Conservation (phyloP, 139 green algal genomes). For the Zygnema circumcarinatum region DNA sequence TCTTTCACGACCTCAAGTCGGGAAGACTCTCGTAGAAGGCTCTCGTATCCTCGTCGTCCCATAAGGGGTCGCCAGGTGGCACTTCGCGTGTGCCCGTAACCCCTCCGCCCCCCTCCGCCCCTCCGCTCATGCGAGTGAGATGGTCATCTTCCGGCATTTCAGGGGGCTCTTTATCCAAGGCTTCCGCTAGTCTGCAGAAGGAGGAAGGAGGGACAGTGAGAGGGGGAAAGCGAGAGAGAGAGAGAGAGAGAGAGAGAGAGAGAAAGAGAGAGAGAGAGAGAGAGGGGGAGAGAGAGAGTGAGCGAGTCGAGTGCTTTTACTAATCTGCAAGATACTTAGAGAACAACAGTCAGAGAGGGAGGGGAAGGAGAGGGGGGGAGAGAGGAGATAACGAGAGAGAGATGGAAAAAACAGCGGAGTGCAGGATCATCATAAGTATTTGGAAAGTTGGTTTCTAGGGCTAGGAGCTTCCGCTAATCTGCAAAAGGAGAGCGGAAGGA, state of each 20-base stretch:
- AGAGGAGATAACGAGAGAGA: too few relatives aligned
- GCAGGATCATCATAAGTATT: too few relatives aligned
- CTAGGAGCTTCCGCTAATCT: too few relatives aligned
- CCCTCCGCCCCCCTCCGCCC: not conserved
- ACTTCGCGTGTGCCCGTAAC: not conserved
- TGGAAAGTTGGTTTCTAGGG: too few relatives aligned
- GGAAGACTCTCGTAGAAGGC: conserved; percentile 88
- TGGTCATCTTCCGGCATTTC: conserved; percentile 67
- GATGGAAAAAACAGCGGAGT: too few relatives aligned
- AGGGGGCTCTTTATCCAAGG: conserved; percentile 73
- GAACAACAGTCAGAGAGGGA: too few relatives aligned
- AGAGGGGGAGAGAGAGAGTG: not conserved
- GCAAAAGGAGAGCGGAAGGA: too few relatives aligned
- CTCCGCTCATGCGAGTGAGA: conserved; percentile 31
- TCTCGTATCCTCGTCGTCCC: conserved; percentile 86
- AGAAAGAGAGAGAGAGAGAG: not conserved
- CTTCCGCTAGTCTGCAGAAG: conserved; percentile 71
- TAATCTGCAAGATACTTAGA: not conserved
- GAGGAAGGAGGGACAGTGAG: not conserved
- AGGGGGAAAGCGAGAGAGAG: too few relatives aligned
- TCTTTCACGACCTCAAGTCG: conserved; percentile 69
- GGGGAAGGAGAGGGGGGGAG: too few relatives aligned
- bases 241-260: not conserved
- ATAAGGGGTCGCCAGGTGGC: conserved; percentile 61
- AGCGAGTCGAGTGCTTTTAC: not conserved